Conservation (phyloP, 1,139 yeast species). For the Zygosaccharomyces sapae region DNA sequence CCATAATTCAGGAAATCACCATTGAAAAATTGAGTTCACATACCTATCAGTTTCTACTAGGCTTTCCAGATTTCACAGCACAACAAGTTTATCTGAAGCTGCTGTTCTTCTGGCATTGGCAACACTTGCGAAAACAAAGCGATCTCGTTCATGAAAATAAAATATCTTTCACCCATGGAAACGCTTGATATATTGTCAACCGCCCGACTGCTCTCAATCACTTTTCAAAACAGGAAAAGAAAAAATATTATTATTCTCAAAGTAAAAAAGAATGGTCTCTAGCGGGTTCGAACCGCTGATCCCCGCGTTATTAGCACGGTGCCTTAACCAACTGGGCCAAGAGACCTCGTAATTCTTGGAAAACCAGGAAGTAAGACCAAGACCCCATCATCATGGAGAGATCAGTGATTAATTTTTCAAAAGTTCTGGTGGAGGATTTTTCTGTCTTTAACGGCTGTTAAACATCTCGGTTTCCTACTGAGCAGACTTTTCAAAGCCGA, state of each 20-base stretch:
- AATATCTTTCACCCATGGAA: too few relatives aligned
- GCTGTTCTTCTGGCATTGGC: too few relatives aligned
- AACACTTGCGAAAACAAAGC: too few relatives aligned
- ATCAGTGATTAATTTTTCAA: neutral
- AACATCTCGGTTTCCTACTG: too few relatives aligned
- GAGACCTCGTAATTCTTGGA: conserved; percentile 8
- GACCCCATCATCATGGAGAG: neutral
- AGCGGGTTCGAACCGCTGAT: conserved; percentile 25
- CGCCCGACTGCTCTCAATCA: too few relatives aligned
- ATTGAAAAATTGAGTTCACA: too few relatives aligned
- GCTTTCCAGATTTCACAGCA: neutral
- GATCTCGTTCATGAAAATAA: too few relatives aligned
- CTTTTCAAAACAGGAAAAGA: neutral
- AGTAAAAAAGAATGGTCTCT: conserved; percentile 15
- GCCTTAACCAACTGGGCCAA: conserved; percentile 25
- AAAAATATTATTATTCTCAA: neutral
- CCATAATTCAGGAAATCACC: too few relatives aligned
- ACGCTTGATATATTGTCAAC: neutral
- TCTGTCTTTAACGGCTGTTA: too few relatives aligned
- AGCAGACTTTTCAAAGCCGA: too few relatives aligned
- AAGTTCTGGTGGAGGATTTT: neutral
- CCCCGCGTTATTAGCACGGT: conserved; percentile 23
- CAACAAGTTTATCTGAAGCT: neutral
- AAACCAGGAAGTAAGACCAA: neutral
- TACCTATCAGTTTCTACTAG: neutral